Evolutionary conservation across 2,329 filamentous ascomycete species (phyloP).

Genomic region (Tolypocladium ophioglossoides): DNA sequence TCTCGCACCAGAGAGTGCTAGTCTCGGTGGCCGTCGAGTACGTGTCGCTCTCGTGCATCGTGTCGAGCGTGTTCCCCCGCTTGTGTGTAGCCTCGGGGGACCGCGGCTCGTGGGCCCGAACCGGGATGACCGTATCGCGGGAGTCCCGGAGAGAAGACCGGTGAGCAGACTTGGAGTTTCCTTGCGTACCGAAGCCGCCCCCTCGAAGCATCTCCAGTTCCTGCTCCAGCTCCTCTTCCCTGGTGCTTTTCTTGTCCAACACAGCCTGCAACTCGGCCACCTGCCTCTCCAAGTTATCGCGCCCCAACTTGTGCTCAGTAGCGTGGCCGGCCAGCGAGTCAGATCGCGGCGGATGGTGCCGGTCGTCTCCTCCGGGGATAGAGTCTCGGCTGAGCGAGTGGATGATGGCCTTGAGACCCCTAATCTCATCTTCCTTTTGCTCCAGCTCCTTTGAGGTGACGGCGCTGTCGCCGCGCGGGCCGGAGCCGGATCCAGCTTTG

Average conservation of each 20-base stretch:
- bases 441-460: conserved; percentile 65
- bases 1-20: conserved; percentile 80
- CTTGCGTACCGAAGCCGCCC: conserved; percentile 15
- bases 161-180: conserved; percentile 22
- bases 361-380: conserved; percentile 30
- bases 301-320: conserved; percentile 20
- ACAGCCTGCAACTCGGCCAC: conserved; percentile 66
- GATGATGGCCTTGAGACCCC: conserved; percentile 94
- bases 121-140: conserved; percentile 51
- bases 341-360: conserved; percentile 15
- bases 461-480: conserved; percentile 29
- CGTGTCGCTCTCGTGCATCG: conserved; percentile 60
- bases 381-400: conserved; percentile 82
- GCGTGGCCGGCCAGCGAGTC: conserved; percentile 24
- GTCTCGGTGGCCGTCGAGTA: conserved; percentile 63
- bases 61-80: conserved; percentile 48
- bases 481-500: conserved; percentile 43
- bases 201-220: conserved; percentile 61
- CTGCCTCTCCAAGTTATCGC: conserved; percentile 67
- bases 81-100: conserved; percentile 37
- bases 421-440: conserved; percentile 94
- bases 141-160: conserved; percentile 55
- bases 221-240: conserved; percentile 79
- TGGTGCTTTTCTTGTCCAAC: conserved; percentile 58
- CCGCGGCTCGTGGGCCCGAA: conserved; percentile 36